Conservation (phyloP, 2,329 filamentous ascomycete genomes). For the Leptographium lundbergii region DNA sequence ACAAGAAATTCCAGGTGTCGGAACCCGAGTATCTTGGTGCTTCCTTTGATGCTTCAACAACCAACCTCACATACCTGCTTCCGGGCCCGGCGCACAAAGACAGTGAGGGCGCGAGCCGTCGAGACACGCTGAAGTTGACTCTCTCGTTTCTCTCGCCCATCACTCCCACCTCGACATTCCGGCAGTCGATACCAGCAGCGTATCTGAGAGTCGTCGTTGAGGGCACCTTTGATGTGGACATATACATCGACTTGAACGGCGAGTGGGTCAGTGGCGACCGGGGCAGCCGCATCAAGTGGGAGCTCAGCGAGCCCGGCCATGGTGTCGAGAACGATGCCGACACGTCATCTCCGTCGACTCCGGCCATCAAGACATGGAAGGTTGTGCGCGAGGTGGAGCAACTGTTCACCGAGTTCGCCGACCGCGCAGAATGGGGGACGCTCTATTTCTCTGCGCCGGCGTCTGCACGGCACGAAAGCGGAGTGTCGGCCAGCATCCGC, state of each 20-base stretch:
- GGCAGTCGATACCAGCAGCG: conserved; percentile 70
- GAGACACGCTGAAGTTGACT: conserved; percentile 23
- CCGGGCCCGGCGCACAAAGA: conserved; percentile 9
- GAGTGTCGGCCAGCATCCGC: conserved; percentile 52
- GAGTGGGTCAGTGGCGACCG: conserved; percentile 74
- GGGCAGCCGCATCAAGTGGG: conserved; percentile 58
- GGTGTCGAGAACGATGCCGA: conserved; percentile 16
- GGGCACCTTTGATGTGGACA: conserved; percentile 49
- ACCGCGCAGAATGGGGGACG: conserved; percentile 75
- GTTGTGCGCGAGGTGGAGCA: conserved; percentile 48
- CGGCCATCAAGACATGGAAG: conserved; percentile 50
- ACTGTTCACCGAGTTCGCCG: conserved; percentile 60
- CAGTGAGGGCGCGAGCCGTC: conserved; percentile 14
- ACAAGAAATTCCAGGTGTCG: conserved; percentile 23
- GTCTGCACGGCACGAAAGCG: conserved; percentile 56
- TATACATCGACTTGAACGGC: conserved; percentile 58
- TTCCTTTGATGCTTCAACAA: conserved; percentile 14
- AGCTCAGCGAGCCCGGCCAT: conserved; percentile 34
- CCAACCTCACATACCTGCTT: conserved; percentile 30
- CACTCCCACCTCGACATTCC: conserved; percentile 66
- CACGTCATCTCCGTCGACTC: not conserved
- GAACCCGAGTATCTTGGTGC: conserved; percentile 22
- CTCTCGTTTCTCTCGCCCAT: conserved; percentile 60
- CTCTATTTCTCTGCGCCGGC: conserved; percentile 63
- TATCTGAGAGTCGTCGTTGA: conserved; percentile 62